phyloP scores from a whole-genome alignment of 1,284 basidiomycete genomes.

The Irpex sp. region DNA sequence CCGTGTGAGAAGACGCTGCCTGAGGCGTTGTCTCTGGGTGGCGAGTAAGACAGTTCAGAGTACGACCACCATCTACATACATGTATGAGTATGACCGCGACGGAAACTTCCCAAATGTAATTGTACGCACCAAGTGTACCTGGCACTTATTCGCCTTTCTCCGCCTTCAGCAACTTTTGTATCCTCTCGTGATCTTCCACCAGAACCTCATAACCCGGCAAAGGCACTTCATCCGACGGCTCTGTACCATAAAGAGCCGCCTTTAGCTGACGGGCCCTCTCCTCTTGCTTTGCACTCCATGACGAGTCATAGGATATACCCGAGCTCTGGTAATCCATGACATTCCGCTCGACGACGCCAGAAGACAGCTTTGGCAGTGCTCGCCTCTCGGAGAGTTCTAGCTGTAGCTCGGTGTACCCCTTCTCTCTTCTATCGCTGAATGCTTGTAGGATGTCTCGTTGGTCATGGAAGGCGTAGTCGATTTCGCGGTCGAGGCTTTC shows the following conservation, averaged over 20 bases:
- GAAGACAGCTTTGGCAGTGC: constrained; percentile 12
- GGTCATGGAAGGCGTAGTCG: constrained; percentile 61
- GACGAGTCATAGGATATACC: background rate
- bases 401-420: constrained; percentile 16
- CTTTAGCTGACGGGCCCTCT: constrained; percentile 56
- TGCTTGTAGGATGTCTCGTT: constrained; percentile 30
- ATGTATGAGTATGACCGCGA: too few species aligned
- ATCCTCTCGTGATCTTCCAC: constrained; percentile 53
- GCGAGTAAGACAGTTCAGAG: too few species aligned
- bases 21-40: constrained; percentile 33
- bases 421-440: constrained; percentile 5
- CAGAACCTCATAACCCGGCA: constrained; percentile 65
- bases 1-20: constrained; percentile 55
- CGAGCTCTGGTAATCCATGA: constrained; percentile 23
- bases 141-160: constrained; percentile 5
- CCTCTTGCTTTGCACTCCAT: constrained; percentile 27
- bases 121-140: background rate
- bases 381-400: constrained; percentile 9
- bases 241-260: constrained; percentile 69
- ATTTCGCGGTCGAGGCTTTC: constrained; percentile 72
- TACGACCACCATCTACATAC: too few species aligned
- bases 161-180: constrained; percentile 20
- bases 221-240: constrained; percentile 29
- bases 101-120: too few species aligned
- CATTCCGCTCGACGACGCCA: constrained; percentile 38